Conservation (phyloP, 2,329 filamentous ascomycete species). For the Curvularia sp. region DNA sequence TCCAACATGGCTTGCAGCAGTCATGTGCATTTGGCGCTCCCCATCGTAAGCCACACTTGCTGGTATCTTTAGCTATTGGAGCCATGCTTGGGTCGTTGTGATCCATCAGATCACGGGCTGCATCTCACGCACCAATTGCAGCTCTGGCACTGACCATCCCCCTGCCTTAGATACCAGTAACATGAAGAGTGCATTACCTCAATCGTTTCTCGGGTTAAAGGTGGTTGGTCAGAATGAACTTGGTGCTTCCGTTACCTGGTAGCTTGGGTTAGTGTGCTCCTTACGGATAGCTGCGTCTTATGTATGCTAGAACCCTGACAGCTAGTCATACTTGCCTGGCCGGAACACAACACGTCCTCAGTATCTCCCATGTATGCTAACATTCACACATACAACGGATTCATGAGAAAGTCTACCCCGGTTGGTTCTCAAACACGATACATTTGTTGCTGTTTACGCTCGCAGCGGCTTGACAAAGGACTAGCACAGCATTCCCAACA, state of each 20-base stretch:
- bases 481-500: constrained; percentile 16
- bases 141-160: constrained; percentile 23
- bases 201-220: constrained; percentile 22
- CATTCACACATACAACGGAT: constrained; percentile 10
- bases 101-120: constrained; percentile 28
- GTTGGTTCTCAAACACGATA: constrained; percentile 7
- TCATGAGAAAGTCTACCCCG: constrained; percentile 9
- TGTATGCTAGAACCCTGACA: constrained; percentile 29
- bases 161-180: constrained; percentile 24
- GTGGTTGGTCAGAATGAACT: constrained; percentile 18
- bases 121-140: constrained; percentile 42
- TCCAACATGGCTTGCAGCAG: constrained; percentile 33
- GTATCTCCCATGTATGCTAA: constrained; percentile 7
- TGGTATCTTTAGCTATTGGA: constrained; percentile 33
- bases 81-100: constrained; percentile 29
- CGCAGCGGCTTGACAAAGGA: constrained; percentile 10
- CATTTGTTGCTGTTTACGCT: constrained; percentile 2
- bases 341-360: constrained; percentile 15
- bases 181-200: constrained; percentile 21
- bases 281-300: constrained; percentile 36
- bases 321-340: constrained; percentile 26
- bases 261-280: constrained; percentile 24
- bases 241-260: constrained; percentile 21
- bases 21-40: constrained; percentile 35
- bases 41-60: constrained; percentile 29